Base-by-base conservation (phyloP, 202 grass and related monocot genomes). In the Schoenoplectus tabernaemontani region DNA sequence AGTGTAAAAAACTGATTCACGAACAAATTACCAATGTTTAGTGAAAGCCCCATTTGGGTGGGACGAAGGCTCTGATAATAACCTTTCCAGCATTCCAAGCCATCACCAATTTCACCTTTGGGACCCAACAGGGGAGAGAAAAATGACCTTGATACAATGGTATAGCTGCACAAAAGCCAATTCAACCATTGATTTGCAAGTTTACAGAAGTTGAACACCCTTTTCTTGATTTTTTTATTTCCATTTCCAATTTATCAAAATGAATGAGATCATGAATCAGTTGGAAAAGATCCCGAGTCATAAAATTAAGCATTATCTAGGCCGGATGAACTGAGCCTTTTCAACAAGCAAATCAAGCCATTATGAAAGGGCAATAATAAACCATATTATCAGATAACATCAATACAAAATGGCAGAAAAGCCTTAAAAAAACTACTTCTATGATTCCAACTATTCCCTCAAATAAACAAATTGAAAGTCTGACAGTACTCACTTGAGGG, bases 1-100 rank as follows among this genome's bases (percentile, higher is more conserved):
- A 20, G 51, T 51, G 4, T 9, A 9, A 4, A 48, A 3, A 77
- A 89, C 65, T 68, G 24, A 74, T 70, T 22, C 65, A 86, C 28
- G 9, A 80, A 26, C 1, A 78, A 75, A 67, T 82, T 74, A 91
- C 88, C 90, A 77, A 93, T 97, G 38, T 93, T 97, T n/a, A 93
- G 60, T 3, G 88, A 93, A 16, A 93, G 85, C 0, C 93, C 88
- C 87, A 91, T 89, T 74, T 97, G 93, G 3, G 90, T 89, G n/a
- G 88, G 93, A 28, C 90, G 84, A 78, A 97, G 82, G 83, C 88
- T 97, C 85, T 97, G 93, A 69, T 97, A 93, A 42, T 90, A 93
- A 11, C 90, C 93, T 63, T 76, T 87, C 93, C 90, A 97, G 60
- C 80, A 88, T 41, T 93, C 90, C 19, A 97, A 87, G 17, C 88